A percentile compares a stretch with the other conserved stretches of the same genome.
phyloP scores from a whole-genome alignment of 106 monocot species.

The Dendrobium officinale region DNA sequence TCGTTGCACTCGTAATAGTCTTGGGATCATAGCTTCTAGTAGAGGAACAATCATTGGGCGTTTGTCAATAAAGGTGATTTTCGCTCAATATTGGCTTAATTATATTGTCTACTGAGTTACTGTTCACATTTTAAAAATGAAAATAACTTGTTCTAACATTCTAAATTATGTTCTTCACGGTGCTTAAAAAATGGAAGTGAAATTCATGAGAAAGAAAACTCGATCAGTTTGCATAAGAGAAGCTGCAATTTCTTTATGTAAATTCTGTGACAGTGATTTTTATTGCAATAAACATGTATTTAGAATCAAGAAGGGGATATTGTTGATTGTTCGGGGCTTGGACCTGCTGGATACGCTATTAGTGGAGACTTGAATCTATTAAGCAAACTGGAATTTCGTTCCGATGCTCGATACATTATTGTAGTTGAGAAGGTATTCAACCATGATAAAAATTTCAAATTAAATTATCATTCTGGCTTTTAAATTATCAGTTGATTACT shows the following conservation, averaged over 20 bases:
- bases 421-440: constrained; percentile 81
- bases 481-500: constrained; percentile 4
- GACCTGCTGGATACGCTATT: constrained; percentile 71
- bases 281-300: not conserved
- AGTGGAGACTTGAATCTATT: constrained; percentile 73
- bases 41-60: constrained; percentile 83
- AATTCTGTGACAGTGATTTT: not conserved
- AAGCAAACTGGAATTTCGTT: constrained; percentile 46
- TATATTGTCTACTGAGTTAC: not conserved
- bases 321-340: constrained; percentile 71
- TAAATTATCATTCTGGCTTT: not conserved
- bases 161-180: not conserved
- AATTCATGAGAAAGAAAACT: not conserved
- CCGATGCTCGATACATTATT: constrained; percentile 91
- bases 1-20: constrained; percentile 69
- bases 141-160: not conserved
- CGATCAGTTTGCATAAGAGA: not conserved
- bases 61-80: constrained; percentile 48
- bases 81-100: not conserved
- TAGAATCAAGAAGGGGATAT: constrained; percentile 54
- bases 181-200: not conserved
- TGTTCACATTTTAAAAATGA: not conserved
- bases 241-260: not conserved
- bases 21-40: constrained; percentile 88
- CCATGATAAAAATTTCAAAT: not conserved